These are phyloP conservation scores for Tetracladium setigerum DNA, from an alignment of 495 filamentous ascomycete genomes.

Conservation along the genomic window DNA sequence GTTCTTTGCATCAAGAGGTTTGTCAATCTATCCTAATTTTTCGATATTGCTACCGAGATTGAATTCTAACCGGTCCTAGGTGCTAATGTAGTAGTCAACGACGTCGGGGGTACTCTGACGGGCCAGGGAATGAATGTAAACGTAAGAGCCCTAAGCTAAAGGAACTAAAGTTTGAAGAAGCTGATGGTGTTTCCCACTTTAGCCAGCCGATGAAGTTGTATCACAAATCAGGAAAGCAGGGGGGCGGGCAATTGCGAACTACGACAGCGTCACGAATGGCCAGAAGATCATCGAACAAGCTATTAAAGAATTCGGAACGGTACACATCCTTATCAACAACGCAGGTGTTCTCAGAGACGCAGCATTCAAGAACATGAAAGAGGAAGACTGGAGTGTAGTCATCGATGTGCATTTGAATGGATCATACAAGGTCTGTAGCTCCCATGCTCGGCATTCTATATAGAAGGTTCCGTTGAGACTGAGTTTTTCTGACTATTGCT, in stretches of 20 bases:
- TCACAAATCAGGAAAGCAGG: conserved; percentile 81
- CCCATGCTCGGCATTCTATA: conserved; percentile 80
- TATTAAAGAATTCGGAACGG: conserved; percentile 77
- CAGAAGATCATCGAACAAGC: conserved; percentile 92
- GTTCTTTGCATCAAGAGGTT: conserved; percentile 63
- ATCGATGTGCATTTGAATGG: conserved; percentile 87
- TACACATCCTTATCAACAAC: conserved; percentile 93
- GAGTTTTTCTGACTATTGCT: conserved; percentile 90
- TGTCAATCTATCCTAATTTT: not conserved
- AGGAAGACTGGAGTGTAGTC: conserved; percentile 88
- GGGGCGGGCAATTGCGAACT: conserved; percentile 93
- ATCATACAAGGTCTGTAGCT: conserved; percentile 94
- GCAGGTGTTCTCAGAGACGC: conserved; percentile 91
- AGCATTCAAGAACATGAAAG: conserved; percentile 97
- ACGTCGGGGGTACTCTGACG: conserved; percentile 83
- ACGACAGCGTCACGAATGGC: conserved; percentile 89
- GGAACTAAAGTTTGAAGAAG: not conserved
- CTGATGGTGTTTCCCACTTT: not conserved
- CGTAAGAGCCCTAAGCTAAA: conserved; percentile 38
- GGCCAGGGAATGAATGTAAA: conserved; percentile 81
- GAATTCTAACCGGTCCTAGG: conserved; percentile 22
- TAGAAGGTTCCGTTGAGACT: conserved; percentile 88
- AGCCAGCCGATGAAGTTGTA: conserved; percentile 91
- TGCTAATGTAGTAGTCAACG: conserved; percentile 92
- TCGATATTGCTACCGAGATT: not conserved